Percentiles rank a stretch among this genome's conserved stretches.
phyloP scores from a whole-genome alignment of 2,329 filamentous ascomycete species.

The Botrytis pseudocinerea region DNA sequence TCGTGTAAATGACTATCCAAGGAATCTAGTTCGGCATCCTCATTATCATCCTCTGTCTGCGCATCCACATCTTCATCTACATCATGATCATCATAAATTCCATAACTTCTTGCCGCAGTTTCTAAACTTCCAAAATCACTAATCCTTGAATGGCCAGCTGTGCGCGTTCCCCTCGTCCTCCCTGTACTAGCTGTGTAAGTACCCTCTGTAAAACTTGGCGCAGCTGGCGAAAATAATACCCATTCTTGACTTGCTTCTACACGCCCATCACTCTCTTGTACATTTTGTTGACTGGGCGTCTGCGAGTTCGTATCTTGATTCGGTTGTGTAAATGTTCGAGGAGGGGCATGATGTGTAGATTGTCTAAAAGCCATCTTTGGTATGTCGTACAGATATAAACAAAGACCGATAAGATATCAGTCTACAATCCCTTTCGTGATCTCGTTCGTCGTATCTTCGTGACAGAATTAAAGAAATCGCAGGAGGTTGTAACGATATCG shows the following conservation, averaged over 20 bases:
- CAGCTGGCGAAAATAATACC: conserved; percentile 86
- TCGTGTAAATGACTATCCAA: conserved; percentile 89
- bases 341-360: conserved; percentile 42
- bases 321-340: conserved; percentile 49
- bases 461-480: neutral
- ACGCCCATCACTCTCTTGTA: conserved; percentile 20
- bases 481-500: neutral
- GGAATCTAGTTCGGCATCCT: conserved; percentile 84
- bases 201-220: conserved; percentile 65
- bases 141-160: conserved; percentile 68
- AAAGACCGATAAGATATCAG: neutral
- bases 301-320: conserved; percentile 38
- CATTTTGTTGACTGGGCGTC: conserved; percentile 35
- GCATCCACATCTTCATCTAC: conserved; percentile 49
- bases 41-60: conserved; percentile 55
- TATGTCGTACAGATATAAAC: neutral
- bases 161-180: conserved; percentile 59
- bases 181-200: conserved; percentile 66
- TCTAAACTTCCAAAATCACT: conserved; percentile 82
- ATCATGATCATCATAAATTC: conserved; percentile 58
- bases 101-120: conserved; percentile 63
- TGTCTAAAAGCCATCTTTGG: conserved; percentile 25
- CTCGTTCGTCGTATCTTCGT: conserved; percentile 8
- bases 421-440: neutral
- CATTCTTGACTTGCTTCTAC: conserved; percentile 84